Conservation (phyloP, 257 asterid species). For the Linaria vulgaris region DNA sequence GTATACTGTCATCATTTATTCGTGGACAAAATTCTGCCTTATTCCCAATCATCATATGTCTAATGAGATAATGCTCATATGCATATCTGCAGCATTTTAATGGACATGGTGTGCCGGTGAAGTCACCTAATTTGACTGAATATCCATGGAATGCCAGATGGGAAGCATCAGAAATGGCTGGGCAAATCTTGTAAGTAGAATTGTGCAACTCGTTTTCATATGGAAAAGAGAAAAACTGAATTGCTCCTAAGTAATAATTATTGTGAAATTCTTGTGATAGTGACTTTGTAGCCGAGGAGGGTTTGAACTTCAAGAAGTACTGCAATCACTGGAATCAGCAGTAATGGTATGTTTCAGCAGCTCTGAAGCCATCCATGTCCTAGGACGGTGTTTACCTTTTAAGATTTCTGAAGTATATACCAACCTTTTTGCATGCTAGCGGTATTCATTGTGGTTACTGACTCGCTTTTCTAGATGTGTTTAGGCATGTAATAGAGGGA, state of each 20-base stretch:
- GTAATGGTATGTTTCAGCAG: no score
- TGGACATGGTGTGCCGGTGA: conserved; percentile 57
- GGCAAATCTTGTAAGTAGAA: conserved; percentile 66
- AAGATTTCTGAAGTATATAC: no score
- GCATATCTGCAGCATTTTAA: conserved; percentile 59
- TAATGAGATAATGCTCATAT: conserved; percentile 7
- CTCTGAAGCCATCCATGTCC: no score
- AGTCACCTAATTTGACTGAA: conserved; percentile 52
- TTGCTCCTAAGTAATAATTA: neutral
- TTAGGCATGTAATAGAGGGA: no score
- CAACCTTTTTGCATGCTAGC: no score
- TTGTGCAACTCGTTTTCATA: neutral
- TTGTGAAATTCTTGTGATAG: conserved; percentile 36
- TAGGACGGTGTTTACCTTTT: no score
- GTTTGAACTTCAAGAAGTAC: conserved; percentile 74
- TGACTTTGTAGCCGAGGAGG: conserved; percentile 45
- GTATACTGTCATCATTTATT: neutral
- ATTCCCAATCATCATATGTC: neutral
- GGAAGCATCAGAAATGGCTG: conserved; percentile 76
- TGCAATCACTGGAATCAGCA: conserved; percentile 34
- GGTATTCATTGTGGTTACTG: no score
- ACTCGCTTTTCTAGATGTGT: no score
- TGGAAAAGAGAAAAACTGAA: neutral
- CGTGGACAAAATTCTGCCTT: neutral
- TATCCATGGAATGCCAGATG: conserved; percentile 97